Evolutionary conservation across 345 rosid species (phyloP), one percentile per base, ranked within the genome.

Genomic region (Linum trigynum): DNA sequence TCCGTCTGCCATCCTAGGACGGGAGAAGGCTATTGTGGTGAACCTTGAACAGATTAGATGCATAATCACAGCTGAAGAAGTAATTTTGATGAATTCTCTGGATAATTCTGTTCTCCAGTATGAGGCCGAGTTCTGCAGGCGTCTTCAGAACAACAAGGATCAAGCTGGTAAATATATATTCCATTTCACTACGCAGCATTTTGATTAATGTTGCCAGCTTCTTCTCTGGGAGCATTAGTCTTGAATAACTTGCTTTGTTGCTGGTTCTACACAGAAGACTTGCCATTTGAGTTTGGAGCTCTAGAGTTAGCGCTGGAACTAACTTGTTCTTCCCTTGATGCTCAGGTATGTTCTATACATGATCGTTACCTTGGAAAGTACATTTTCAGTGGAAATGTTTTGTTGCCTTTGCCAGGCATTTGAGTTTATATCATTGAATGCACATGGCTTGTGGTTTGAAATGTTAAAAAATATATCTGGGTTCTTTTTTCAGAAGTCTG

Each of bases 1-100:
- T 72, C 95, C 97, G 2, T 88, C 97, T 3, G 83, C 96, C 23
- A 85, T 92, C 67, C 75, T 92, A 69, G 92, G 99, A 39, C 83
- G 97, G 60, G 99, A 90, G 82, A 94, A 85, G 79, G 97, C 96
- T 15, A 85, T 94, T 72, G 97, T 90, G 57, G 95, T 86, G 35
- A 90, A 82, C 72, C 96, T 94, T 67, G 97, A 86, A 74, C 94
- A 90, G 76, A 86, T 94, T 69, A 84, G 99, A 66, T 90, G 99
- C 67, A 84, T 94, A 62, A 94, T 94, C 71, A 90, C 97, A 37
- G 91, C 97, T 0, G 97, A 94, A 40, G 99, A 94, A 78, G 97
- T 84, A 69, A 72, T 94, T 72, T 77, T 94, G 65, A 86, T 90
- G 99, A 94, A 90, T 75, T 90, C 95, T 55, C 71, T 92, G 57